Conservation (phyloP, 805 yeast genomes). For the Candida andamanensis region DNA sequence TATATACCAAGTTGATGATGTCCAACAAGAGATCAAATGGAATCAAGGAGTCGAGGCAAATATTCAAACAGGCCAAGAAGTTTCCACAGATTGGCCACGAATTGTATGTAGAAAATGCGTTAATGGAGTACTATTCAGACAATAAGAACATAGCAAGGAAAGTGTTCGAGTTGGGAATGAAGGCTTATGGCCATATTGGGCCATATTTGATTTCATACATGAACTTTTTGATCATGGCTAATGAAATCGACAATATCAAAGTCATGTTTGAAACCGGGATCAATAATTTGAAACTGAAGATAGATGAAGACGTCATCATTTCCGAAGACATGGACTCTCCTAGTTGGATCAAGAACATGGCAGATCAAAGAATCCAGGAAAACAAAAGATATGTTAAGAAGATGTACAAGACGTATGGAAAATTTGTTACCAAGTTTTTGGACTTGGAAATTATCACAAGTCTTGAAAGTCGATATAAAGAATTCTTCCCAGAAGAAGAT, state of each 20-base stretch:
- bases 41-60: constrained; percentile 63
- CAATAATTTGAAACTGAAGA: constrained; percentile 42
- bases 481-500: constrained; percentile 59
- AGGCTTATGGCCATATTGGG: constrained; percentile 47
- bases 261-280: constrained; percentile 77
- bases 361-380: constrained; percentile 19
- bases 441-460: constrained; percentile 62
- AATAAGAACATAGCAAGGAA: constrained; percentile 66
- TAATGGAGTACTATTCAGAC: constrained; percentile 68
- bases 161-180: constrained; percentile 76
- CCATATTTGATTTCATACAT: constrained; percentile 65
- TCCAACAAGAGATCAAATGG: constrained; percentile 65
- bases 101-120: constrained; percentile 76
- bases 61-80: constrained; percentile 61
- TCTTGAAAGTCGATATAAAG: constrained; percentile 62
- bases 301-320: constrained; percentile 12
- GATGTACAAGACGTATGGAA: constrained; percentile 46
- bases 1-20: constrained; percentile 67
- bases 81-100: constrained; percentile 62
- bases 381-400: constrained; percentile 24
- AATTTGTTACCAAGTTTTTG: constrained; percentile 66
- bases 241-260: constrained; percentile 71
- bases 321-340: constrained; percentile 21
- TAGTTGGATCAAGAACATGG: constrained; percentile 45
- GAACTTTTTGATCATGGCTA: constrained; percentile 61